phyloP scores from a whole-genome alignment of 2,329 filamentous ascomycete species.

The Fusarium multiceps region DNA sequence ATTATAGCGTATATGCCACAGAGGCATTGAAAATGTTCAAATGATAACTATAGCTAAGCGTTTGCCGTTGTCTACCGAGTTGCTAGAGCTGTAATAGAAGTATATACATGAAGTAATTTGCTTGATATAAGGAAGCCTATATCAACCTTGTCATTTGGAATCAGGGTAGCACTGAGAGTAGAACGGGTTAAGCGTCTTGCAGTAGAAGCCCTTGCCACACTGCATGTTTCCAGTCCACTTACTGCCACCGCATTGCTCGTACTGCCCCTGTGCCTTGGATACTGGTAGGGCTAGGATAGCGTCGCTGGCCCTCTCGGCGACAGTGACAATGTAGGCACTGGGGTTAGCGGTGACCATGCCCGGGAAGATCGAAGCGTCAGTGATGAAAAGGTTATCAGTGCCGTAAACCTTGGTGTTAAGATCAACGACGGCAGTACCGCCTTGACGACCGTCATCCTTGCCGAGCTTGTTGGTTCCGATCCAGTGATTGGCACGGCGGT shows the following conservation, averaged over 20 bases:
- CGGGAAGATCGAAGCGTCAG: slow-evolving; percentile 11
- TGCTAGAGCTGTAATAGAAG: neutral
- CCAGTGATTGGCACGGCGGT: slow-evolving; percentile 21
- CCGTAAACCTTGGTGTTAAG: slow-evolving; percentile 21
- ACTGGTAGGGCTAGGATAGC: slow-evolving; percentile 11
- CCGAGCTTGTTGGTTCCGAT: slow-evolving; percentile 20
- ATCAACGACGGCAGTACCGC: slow-evolving; percentile 15
- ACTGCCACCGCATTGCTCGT: slow-evolving; percentile 9
- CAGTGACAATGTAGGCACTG: slow-evolving; percentile 4
- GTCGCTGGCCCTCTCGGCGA: slow-evolving; percentile 6
- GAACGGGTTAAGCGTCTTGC: slow-evolving; percentile 2
- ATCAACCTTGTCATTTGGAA: neutral
- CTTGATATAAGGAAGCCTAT: neutral
- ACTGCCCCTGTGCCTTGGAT: slow-evolving; percentile 5
- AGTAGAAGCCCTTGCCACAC: slow-evolving; percentile 10
- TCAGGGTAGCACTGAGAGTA: slow-evolving; percentile 17
- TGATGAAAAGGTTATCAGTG: slow-evolving; percentile 15
- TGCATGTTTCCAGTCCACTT: slow-evolving; percentile 15
- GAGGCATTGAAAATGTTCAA: neutral
- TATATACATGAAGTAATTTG: neutral
- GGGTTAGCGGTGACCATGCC: slow-evolving; percentile 16
- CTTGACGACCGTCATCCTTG: slow-evolving; percentile 13
- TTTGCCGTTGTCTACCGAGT: neutral
- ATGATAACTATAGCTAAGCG: rapidly evolving
- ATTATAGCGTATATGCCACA: neutral